Evolutionary conservation across 257 asterid species (phyloP).

Genomic region (Solanum tarijense): DNA sequence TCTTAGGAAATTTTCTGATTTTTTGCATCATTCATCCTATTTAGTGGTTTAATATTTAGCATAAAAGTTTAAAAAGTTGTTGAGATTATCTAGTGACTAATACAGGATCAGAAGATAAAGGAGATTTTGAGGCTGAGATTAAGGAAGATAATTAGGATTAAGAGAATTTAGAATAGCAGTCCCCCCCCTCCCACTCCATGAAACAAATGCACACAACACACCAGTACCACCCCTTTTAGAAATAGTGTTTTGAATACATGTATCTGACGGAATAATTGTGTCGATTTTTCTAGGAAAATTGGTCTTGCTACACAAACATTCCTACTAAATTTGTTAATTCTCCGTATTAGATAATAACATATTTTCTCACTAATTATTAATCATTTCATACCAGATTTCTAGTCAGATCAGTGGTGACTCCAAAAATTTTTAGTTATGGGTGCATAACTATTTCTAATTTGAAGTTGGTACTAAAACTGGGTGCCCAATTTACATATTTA

Average conservation of each 20-base stretch:
- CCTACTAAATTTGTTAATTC: neutral
- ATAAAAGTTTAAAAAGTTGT: neutral
- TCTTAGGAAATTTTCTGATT: neutral
- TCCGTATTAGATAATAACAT: too few relatives aligned
- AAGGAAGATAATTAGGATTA: neutral
- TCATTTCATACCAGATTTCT: too few relatives aligned
- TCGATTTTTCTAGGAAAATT: too few relatives aligned
- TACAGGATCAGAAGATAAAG: neutral
- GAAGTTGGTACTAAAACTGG: too few relatives aligned
- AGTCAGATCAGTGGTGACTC: too few relatives aligned
- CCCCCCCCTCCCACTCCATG: neutral
- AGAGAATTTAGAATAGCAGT: neutral
- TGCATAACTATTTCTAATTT: too few relatives aligned
- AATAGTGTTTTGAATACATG: too few relatives aligned
- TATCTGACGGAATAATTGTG: too few relatives aligned
- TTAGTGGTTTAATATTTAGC: neutral
- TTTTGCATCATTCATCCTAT: neutral
- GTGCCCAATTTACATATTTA: too few relatives aligned
- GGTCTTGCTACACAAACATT: too few relatives aligned
- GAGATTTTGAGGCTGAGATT: neutral
- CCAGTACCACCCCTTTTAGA: neutral
- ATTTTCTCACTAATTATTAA: neutral
- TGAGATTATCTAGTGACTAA: neutral
- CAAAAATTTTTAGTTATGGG: too few relatives aligned
- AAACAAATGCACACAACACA: neutral